Base-by-base conservation (phyloP, 345 rosid genomes). In the Melastoma malabathricum region DNA sequence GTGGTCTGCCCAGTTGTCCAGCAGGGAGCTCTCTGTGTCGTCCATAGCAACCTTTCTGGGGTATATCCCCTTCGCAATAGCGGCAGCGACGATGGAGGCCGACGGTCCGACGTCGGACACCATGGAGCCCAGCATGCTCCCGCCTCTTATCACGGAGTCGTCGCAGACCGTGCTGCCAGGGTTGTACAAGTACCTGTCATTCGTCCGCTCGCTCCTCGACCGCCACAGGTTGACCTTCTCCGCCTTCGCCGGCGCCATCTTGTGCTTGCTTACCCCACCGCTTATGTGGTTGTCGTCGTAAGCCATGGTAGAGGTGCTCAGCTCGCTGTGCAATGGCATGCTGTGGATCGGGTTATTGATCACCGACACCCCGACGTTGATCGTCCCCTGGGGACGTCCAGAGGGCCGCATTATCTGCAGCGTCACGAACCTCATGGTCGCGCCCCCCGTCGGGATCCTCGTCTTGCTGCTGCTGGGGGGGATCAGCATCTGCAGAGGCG, bases 11-110 rank as follows among this genome's bases (percentile, higher is more conserved):
- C 80, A 81, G 17, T 72, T 95, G 2, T 56, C 81, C 0, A 75
- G 58, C 1, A 77, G 62, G 13, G 80, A 70, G 63, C 75, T 74
- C 16, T 75, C 73, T 13, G 45, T 65, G 9, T 63, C 74, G 10
- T 69, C 54, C 8, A 31, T 31, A 22, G 18, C 41, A 1, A 13
- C 29, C 43, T 59, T 67, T 12, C 64, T 39, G 7, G 62, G 75
- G 7, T 75, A 81, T 67, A 31, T 60, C 18, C 97, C 99, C 31
- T 73, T 78, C 0, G 99, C 95, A 13, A 88, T 93, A 8, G 99
- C 97, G 0, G 90, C 94, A 7, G 97, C 99, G 17, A 92, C 99
- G 1, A 92, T 72, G 7, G 99, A 92, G 2, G 97, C 95, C 0
- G 99, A 92, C 0, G 98, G 99, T 16, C 97, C 99, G 10, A 92